Percentiles rank a stretch among this genome's conserved stretches.
These are phyloP conservation scores for Aspergillus sclerotioniger DNA, from an alignment of 495 filamentous ascomycete species.

Conservation along the genomic window DNA sequence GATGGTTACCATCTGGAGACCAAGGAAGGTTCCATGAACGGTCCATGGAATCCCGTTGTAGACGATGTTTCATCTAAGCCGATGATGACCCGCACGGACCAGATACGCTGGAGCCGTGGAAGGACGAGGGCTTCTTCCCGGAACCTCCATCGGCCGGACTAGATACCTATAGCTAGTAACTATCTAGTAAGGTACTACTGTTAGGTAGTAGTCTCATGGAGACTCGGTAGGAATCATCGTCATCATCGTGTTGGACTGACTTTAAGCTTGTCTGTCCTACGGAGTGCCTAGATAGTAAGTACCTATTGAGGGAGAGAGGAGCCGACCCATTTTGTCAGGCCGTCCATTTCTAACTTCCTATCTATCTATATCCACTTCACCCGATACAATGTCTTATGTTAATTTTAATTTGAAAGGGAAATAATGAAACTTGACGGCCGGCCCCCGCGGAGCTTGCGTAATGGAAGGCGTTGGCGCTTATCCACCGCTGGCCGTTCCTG, in stretches of 20 bases:
- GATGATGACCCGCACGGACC: conserved; percentile 23
- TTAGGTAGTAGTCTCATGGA: too few relatives aligned
- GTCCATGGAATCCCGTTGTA: conserved; percentile 7
- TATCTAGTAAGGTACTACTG: too few relatives aligned
- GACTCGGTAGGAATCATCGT: too few relatives aligned
- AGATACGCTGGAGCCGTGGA: conserved; percentile 11
- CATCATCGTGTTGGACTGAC: too few relatives aligned
- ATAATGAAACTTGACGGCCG: not conserved
- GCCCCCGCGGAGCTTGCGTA: conserved; percentile 14
- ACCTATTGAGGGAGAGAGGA: too few relatives aligned
- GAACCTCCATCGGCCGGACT: conserved; percentile 2
- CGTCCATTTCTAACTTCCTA: too few relatives aligned
- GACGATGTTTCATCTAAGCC: conserved; percentile 19
- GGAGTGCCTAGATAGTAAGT: too few relatives aligned
- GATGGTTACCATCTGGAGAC: not conserved
- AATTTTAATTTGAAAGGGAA: not conserved
- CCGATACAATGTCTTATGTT: conserved; percentile 4
- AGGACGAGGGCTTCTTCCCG: not conserved
- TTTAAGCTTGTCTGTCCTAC: too few relatives aligned
- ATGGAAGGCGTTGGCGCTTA: conserved; percentile 4
- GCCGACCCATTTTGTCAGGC: too few relatives aligned
- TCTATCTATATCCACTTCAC: conserved; percentile 1
- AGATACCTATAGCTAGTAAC: too few relatives aligned
- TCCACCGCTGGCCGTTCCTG: conserved; percentile 5
- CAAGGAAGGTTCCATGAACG: conserved; percentile 1